Conservation (phyloP, 139 green algal genomes). For the Haematococcus lacustris region DNA sequence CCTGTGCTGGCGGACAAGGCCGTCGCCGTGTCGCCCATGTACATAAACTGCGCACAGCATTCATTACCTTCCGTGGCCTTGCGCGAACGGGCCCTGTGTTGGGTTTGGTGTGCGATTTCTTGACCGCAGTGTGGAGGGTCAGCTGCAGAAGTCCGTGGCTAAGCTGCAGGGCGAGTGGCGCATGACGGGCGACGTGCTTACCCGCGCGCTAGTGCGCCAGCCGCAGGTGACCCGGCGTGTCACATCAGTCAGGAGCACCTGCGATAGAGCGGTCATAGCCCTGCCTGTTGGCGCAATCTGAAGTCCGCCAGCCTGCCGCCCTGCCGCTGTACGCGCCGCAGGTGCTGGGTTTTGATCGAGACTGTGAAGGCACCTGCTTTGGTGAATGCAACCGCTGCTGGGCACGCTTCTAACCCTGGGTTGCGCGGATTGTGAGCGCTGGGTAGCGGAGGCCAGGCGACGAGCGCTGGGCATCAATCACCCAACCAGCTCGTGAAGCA, state of each 20-base stretch:
- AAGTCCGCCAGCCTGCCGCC: background rate
- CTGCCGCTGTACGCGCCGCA: background rate
- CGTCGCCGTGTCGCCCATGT: too few relatives aligned
- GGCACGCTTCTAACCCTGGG: constrained; percentile 46
- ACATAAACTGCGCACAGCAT: too few relatives aligned
- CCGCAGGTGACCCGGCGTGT: constrained; percentile 16
- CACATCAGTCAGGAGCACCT: too few relatives aligned
- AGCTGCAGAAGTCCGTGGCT: background rate
- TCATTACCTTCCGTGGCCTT: too few relatives aligned
- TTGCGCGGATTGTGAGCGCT: too few relatives aligned
- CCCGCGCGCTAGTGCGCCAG: constrained; percentile 28
- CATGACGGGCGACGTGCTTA: constrained; percentile 15
- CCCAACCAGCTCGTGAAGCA: too few relatives aligned
- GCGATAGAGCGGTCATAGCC: background rate
- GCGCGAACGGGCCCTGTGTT: too few relatives aligned
- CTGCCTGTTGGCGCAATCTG: background rate
- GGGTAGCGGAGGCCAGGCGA: too few relatives aligned
- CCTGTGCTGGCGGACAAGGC: too few relatives aligned
- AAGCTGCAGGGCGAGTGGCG: background rate
- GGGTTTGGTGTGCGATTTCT: too few relatives aligned
- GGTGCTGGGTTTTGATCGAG: constrained; percentile 46
- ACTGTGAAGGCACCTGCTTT: constrained; percentile 49
- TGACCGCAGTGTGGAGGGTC: background rate
- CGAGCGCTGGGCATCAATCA: too few relatives aligned
- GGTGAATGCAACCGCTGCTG: constrained; percentile 63